Evolutionary conservation across 495 filamentous ascomycete species (phyloP), one percentile per base, ranked within the genome.

Genomic region (Penicillium diatomitis): DNA sequence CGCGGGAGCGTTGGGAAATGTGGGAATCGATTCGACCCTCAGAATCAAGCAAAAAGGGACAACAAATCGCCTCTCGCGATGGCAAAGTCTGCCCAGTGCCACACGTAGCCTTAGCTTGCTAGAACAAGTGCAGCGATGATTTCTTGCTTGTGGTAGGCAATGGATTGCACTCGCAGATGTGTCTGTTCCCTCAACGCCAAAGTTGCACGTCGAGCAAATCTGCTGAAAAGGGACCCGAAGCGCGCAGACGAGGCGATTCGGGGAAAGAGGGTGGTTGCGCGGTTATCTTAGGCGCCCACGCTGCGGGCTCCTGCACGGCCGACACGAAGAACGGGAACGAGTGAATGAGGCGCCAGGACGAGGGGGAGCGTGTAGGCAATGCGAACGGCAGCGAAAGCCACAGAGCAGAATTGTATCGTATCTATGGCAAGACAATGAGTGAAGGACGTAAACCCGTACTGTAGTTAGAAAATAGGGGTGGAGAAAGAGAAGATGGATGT

Each of bases 271-370:
- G 33, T 36, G 34, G 49, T 20, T 48, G 50, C 50, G 50, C 50
- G 55, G 61, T 53, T 50, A 48, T 10, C 52, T 20, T 57, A 61
- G 54, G 49, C 51, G 56, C 50, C 50, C 50, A 39, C 48, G 49
- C 40, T 49, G 44, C 48, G 28, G 44, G 41, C 37, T 32, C 29
- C 38, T 44, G 37, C 35, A 46, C 29, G 36, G 41, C 30, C 40
- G 41, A 41, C 42, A 48, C 43, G 38, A 39, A 29, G 43, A 48
- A 30, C 28, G 32, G 37, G 57, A 60, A 50, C 40, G 57, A 60
- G 44, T 44, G 47, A 46, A 52, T 54, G 36, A 48, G 20, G 20
- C 20, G 20, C 20, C 20, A 52, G 41, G 42, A 44, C 48, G 12
- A 53, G 40, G 11, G 48, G 38, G 37, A 43, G 42, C 46, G 31